Evolutionary conservation across 2,329 filamentous ascomycete genomes (phyloP).

Genomic region (Nigrospora oryzae): DNA sequence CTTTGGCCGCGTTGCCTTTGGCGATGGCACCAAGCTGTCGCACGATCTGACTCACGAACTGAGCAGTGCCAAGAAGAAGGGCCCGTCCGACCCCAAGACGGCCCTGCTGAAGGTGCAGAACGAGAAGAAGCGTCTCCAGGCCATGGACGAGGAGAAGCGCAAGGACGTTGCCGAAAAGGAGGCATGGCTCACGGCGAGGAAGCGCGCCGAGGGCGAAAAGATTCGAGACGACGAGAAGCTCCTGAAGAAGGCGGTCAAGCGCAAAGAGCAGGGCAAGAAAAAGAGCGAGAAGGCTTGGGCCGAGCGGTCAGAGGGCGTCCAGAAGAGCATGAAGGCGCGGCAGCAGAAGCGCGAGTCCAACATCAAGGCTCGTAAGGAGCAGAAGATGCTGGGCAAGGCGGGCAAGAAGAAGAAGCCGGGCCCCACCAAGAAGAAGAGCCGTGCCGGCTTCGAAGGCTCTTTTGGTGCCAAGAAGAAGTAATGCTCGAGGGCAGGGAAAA

Average conservation of each 20-base stretch:
- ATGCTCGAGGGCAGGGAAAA: not conserved
- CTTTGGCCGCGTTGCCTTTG: conserved; percentile 87
- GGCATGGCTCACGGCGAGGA: conserved; percentile 83
- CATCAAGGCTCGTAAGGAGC: conserved; percentile 63
- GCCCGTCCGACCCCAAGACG: conserved; percentile 75
- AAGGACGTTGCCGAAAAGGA: conserved; percentile 90
- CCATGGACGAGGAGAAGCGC: conserved; percentile 70
- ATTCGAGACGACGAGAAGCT: conserved; percentile 78
- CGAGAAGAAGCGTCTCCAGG: conserved; percentile 71
- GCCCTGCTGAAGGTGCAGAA: conserved; percentile 81
- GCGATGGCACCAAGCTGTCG: conserved; percentile 74
- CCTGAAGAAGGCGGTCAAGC: conserved; percentile 90
- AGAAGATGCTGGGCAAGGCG: conserved; percentile 53
- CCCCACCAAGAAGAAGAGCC: conserved; percentile 33
- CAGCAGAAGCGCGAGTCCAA: conserved; percentile 80
- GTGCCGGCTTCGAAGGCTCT: conserved; percentile 59
- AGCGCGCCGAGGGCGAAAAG: conserved; percentile 80
- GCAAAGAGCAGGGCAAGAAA: conserved; percentile 81
- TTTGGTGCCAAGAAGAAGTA: conserved; percentile 38
- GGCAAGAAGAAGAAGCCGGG: conserved; percentile 47
- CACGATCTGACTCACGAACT: conserved; percentile 55
- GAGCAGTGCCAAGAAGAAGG: conserved; percentile 67
- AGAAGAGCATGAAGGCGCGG: conserved; percentile 67
- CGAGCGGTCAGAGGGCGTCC: conserved; percentile 63
- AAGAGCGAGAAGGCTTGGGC: conserved; percentile 88